Conservation (phyloP, 441 rosid species). For the Dalechampia spathulata region DNA sequence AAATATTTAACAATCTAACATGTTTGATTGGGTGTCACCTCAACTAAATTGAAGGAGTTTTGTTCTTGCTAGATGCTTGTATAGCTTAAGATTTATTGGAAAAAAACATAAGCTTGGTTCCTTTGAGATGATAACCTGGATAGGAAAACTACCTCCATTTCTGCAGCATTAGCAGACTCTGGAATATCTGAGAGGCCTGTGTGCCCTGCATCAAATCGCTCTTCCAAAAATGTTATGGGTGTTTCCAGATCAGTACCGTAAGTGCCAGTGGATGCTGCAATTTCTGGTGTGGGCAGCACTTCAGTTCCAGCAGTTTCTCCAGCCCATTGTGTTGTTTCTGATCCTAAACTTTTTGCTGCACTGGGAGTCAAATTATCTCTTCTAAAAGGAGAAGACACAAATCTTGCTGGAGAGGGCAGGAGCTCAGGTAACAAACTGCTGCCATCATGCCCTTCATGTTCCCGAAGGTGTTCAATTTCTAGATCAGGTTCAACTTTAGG, state of each 20-base stretch:
- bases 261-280: constrained; percentile 29
- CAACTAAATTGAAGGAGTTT: too few relatives aligned
- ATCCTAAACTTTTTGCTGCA: constrained; percentile 22
- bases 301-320: constrained; percentile 25
- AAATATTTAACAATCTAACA: too few relatives aligned
- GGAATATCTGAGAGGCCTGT: constrained; percentile 50
- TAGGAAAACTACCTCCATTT: constrained; percentile 56
- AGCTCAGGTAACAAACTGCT: constrained; percentile 24
- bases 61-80: too few relatives aligned
- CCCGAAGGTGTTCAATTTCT: constrained; percentile 9
- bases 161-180: constrained; percentile 31
- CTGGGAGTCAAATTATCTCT: constrained; percentile 36
- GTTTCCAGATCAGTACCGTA: constrained; percentile 39
- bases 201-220: constrained; percentile 20
- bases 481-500: constrained; percentile 12
- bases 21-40: too few relatives aligned
- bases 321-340: constrained; percentile 22
- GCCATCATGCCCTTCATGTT: constrained; percentile 9
- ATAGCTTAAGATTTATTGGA: too few relatives aligned
- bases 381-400: constrained; percentile 31
- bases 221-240: constrained; percentile 32
- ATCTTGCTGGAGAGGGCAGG: too few relatives aligned
- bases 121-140: too few relatives aligned
- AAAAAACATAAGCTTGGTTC: too few relatives aligned
- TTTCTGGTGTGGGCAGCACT: constrained; percentile 23